A percentile compares a stretch with the other conserved stretches of the same genome.
phyloP scores from a whole-genome alignment of 495 filamentous ascomycete species.

The Lasiosphaeriaceae sp. region DNA sequence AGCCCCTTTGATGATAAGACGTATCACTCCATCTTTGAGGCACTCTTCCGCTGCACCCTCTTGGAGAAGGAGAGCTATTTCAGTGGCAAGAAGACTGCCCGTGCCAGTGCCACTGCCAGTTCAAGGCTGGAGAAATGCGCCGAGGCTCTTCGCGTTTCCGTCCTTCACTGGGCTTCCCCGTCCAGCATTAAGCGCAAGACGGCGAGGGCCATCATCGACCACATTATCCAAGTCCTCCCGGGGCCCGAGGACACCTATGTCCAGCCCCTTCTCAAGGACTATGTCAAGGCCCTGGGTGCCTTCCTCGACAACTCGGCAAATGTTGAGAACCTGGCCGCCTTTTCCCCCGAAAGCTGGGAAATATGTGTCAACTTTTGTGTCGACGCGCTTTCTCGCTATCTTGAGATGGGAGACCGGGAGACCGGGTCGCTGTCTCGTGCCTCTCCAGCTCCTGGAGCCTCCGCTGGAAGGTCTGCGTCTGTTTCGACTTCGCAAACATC shows the following conservation, averaged over 20 bases:
- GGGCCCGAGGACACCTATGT: constrained; percentile 59
- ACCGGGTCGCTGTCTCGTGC: constrained; percentile 25
- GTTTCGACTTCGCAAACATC: constrained; percentile 8
- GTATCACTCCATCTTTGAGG: constrained; percentile 78
- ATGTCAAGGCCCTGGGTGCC: constrained; percentile 67
- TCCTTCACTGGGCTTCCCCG: constrained; percentile 63
- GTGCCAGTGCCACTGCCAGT: constrained; percentile 43
- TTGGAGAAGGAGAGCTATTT: constrained; percentile 63
- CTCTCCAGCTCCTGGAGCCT: constrained; percentile 39
- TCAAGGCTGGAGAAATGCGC: constrained; percentile 66
- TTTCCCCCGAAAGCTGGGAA: constrained; percentile 60
- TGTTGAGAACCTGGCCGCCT: constrained; percentile 64
- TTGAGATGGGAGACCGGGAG: constrained; percentile 35
- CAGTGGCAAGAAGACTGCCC: constrained; percentile 44
- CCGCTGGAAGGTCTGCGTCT: constrained; percentile 30
- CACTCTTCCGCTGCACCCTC: constrained; percentile 65
- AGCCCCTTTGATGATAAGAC: constrained; percentile 59
- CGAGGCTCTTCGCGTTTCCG: constrained; percentile 63
- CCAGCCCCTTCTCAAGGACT: constrained; percentile 70
- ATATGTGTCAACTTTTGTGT: constrained; percentile 65
- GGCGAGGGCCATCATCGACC: constrained; percentile 70
- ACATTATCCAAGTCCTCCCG: constrained; percentile 73
- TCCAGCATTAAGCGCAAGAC: constrained; percentile 62
- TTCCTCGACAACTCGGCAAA: constrained; percentile 71
- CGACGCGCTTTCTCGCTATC: constrained; percentile 43